Evolutionary conservation across 2,329 filamentous ascomycete genomes (phyloP), one percentile per base, ranked within the genome.

Genomic region (Macrophomina phaseolina): DNA sequence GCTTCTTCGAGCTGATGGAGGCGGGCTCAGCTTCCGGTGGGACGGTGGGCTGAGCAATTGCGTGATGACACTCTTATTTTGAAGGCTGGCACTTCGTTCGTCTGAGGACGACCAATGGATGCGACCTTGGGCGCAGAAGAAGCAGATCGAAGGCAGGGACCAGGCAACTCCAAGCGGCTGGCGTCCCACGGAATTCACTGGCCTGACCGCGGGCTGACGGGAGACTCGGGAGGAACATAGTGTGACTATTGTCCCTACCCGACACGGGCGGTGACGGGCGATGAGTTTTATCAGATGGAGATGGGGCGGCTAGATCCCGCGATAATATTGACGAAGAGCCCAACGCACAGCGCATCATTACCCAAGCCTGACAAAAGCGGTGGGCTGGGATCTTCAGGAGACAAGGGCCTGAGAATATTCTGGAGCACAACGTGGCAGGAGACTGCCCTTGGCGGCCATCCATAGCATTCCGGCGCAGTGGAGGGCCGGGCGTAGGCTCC

Each of bases 251-350:
- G 23, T 23, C 2, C 23, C 30, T 7, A 6, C 5, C 5, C 49
- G 9, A 12, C 45, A 48, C 49, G 46, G 58, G 58, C 58, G 58
- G 58, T 62, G 63, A 56, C 63, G 49, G 38, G 38, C 32, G 63
- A 65, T 49, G 38, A 56, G n/a, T 38, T 23, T 23, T 65, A 65
- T 58, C 52, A 48, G 52, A 58, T 65, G 40, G 34, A 36, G 48
- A 30, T 3, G 56, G 30, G 9, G 40, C 63, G 63, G 63, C 63
- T 65, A 65, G 63, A 65, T 65, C 63, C 63, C 34, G 63, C 51
- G 63, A 65, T 65, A 65, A 65, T 28, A 40, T n/a, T 23, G 11
- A 16, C 36, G 56, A 30, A 48, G 56, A 49, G 42, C 8, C 6
- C 56, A 36, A 23, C 58, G 58, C 45, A 16, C 42, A 62, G 58